These are phyloP conservation scores for Penicillium sp. DNA, from an alignment of 2,329 filamentous ascomycete species.

Conservation along the genomic window DNA sequence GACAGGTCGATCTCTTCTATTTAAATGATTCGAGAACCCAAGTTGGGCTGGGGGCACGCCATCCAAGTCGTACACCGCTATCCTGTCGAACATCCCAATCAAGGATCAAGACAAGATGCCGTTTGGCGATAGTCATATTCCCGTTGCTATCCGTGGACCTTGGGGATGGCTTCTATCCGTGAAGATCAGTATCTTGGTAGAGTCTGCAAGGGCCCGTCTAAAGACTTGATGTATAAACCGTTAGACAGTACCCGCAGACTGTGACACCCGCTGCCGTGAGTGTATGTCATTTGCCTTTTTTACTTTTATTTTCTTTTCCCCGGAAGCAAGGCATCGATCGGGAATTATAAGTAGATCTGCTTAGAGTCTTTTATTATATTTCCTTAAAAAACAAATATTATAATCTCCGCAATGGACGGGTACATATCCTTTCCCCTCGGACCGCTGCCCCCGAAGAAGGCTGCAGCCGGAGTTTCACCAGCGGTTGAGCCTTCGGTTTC, in stretches of 20 bases:
- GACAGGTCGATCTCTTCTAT: conserved; percentile 12
- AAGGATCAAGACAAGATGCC: conserved; percentile 10
- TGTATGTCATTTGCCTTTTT: background rate
- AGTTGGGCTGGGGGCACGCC: background rate
- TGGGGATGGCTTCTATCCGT: conserved; percentile 10
- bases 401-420: background rate
- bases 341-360: background rate
- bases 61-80: conserved; percentile 26
- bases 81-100: conserved; percentile 19
- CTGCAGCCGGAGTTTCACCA: conserved; percentile 21
- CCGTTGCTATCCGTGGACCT: conserved; percentile 2
- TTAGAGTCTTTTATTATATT: background rate
- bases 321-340: conserved; percentile 1
- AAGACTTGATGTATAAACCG: conserved; percentile 23
- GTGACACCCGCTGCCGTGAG: conserved; percentile 15
- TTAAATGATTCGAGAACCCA: conserved; percentile 15
- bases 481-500: conserved; percentile 24
- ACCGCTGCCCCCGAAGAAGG: conserved; percentile 9
- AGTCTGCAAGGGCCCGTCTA: conserved; percentile 27
- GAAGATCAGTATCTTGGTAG: conserved; percentile 13
- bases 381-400: background rate
- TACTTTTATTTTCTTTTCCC: background rate
- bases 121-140: conserved; percentile 8
- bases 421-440: conserved; percentile 15
- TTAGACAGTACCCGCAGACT: conserved; percentile 7